phyloP scores from a whole-genome alignment of 495 filamentous ascomycete species.

The Neurospora sp. region DNA sequence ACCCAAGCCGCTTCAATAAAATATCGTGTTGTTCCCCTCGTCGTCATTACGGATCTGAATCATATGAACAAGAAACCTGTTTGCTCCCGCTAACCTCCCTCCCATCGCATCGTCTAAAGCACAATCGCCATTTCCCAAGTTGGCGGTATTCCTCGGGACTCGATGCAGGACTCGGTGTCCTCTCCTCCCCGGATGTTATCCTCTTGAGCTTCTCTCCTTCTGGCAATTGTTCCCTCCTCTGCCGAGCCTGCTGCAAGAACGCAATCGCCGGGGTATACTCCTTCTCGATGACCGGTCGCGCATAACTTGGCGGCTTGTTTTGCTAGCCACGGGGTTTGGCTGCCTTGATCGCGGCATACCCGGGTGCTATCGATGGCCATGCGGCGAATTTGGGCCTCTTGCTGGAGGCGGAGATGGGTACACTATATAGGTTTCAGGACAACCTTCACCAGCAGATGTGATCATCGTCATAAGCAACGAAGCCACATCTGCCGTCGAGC shows the following conservation, averaged over 20 bases:
- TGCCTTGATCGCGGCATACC: neutral
- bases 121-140: constrained; percentile 53
- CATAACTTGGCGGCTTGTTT: neutral
- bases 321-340: neutral
- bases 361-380: neutral
- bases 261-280: neutral
- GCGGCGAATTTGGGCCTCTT: neutral
- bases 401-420: neutral
- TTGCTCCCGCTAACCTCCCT: neutral
- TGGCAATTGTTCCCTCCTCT: neutral
- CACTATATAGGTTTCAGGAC: neutral
- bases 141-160: neutral
- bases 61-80: neutral
- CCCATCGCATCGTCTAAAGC: constrained; percentile 39
- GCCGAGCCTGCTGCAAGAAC: neutral
- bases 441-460: neutral
- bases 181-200: neutral
- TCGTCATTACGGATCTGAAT: neutral
- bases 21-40: neutral
- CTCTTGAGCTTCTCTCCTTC: neutral
- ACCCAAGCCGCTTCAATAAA: neutral
- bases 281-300: neutral
- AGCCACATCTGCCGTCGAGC: neutral
- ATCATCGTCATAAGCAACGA: neutral
- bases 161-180: neutral